These are phyloP conservation scores for Protoeuglena noctilucae DNA, from an alignment of 139 green algal species.

Conservation along the genomic window DNA sequence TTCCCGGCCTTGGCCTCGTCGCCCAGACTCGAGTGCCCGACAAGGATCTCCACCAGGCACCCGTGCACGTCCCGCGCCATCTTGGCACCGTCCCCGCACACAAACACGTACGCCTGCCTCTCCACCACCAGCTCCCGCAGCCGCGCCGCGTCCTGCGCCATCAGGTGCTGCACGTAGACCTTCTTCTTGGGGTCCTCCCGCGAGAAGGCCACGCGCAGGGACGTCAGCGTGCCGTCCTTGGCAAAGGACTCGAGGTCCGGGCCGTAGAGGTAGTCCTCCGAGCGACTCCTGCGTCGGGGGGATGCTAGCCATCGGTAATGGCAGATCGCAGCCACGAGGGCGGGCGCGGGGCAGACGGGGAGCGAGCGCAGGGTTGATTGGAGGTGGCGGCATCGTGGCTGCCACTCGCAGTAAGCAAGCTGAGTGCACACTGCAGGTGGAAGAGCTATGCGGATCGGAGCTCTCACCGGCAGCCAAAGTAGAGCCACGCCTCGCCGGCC, in stretches of 20 bases:
- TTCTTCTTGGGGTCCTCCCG: slow-evolving; percentile 33
- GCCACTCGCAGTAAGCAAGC: no score
- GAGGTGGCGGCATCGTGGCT: no score
- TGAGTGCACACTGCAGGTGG: no score
- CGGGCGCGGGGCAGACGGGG: no score
- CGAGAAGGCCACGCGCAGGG: slow-evolving; percentile 63
- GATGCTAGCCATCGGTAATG: no score
- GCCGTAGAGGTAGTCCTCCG: no score
- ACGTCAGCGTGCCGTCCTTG: slow-evolving; percentile 44
- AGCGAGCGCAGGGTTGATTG: no score
- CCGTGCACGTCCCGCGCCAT: slow-evolving; percentile 92
- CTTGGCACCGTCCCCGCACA: slow-evolving; percentile 67
- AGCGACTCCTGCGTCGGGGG: no score
- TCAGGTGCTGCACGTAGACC: slow-evolving; percentile 79
- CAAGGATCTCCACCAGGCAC: slow-evolving; percentile 37
- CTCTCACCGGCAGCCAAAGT: slow-evolving; percentile 83
- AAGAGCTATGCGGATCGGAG: no score
- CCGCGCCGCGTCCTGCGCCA: slow-evolving; percentile 33
- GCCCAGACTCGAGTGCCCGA: slow-evolving; percentile 20
- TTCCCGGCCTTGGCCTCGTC: slow-evolving; percentile 17
- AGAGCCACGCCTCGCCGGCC: slow-evolving; percentile 41
- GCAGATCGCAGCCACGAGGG: no score
- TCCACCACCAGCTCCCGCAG: slow-evolving; percentile 33
- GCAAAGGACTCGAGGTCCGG: slow-evolving; percentile 51
- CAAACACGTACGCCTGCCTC: slow-evolving; percentile 42